Percentiles rank a stretch among this genome's conserved stretches.
Conservation (phyloP, 2,329 filamentous ascomycete genomes). For the Cladobotryum protrusum region DNA sequence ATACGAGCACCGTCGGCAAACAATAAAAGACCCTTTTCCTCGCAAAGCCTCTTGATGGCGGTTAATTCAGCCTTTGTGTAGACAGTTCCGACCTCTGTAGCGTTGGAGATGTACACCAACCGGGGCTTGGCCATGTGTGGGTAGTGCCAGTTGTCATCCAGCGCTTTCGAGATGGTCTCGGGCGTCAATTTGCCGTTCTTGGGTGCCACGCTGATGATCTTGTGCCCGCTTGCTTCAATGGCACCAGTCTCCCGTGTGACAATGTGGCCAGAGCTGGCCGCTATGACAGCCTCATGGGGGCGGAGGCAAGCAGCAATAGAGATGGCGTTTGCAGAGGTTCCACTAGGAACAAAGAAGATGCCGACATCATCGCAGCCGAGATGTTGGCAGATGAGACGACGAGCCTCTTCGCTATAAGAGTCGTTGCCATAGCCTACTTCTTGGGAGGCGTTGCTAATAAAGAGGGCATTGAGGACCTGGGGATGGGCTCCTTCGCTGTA, state of each 20-base stretch:
- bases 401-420: constrained; percentile 35
- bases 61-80: constrained; percentile 38
- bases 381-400: constrained; percentile 33
- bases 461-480: constrained; percentile 39
- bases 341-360: constrained; percentile 46
- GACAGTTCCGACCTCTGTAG: constrained; percentile 44
- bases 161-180: constrained; percentile 32
- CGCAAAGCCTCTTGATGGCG: constrained; percentile 37
- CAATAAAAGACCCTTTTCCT: constrained; percentile 34
- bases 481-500: constrained; percentile 48
- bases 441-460: constrained; percentile 38
- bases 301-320: constrained; percentile 45
- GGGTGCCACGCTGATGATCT: constrained; percentile 42
- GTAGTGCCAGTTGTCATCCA: constrained; percentile 44
- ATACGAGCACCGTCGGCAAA: constrained; percentile 45
- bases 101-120: constrained; percentile 47
- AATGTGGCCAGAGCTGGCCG: constrained; percentile 43
- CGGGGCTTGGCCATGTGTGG: constrained; percentile 46
- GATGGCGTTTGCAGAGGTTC: constrained; percentile 46
- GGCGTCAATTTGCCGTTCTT: constrained; percentile 43
- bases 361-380: constrained; percentile 34
- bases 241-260: constrained; percentile 44
- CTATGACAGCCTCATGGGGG: constrained; percentile 46
- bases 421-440: constrained; percentile 43
- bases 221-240: constrained; percentile 45